Percentiles rank a stretch among this genome's conserved stretches.
Conservation (phyloP, 169 alveolate species). For the Plasmodium fragile region DNA sequence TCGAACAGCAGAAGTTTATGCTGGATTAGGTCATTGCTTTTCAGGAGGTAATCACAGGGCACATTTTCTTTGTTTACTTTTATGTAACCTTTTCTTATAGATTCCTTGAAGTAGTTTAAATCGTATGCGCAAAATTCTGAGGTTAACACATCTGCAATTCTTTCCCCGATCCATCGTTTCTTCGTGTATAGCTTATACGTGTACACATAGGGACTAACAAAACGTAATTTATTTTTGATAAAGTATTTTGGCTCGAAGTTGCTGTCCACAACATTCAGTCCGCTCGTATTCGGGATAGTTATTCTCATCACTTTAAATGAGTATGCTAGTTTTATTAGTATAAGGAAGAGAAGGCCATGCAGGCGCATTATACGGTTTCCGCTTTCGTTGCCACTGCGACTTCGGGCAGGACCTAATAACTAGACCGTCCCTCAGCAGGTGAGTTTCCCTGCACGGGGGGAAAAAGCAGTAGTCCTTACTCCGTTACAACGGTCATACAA, state of each 20-base stretch:
- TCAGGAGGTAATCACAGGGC: slow-evolving; percentile 76
- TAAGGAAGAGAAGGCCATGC: not conserved
- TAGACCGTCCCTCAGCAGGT: not conserved
- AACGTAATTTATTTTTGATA: slow-evolving; percentile 79
- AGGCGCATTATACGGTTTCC: not conserved
- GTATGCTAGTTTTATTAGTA: not conserved
- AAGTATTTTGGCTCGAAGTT: slow-evolving; percentile 68
- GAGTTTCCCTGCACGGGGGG: not conserved
- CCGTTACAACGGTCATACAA: not conserved
- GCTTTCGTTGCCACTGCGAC: not conserved
- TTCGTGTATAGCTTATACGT: slow-evolving; percentile 80
- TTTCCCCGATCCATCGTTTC: slow-evolving; percentile 83
- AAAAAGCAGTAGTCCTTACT: not conserved
- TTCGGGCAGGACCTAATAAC: not conserved
- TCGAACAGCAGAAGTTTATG: slow-evolving; percentile 83
- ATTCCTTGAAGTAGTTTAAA: slow-evolving; percentile 64
- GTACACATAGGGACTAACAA: slow-evolving; percentile 83
- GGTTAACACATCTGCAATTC: slow-evolving; percentile 76
- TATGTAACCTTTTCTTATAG: slow-evolving; percentile 78
- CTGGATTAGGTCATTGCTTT: slow-evolving; percentile 79
- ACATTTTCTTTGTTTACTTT: slow-evolving; percentile 73
- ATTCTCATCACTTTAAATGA: slow-evolving; percentile 67
- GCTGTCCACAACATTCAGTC: slow-evolving; percentile 53
- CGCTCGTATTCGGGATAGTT: slow-evolving; percentile 36
- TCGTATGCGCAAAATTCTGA: slow-evolving; percentile 86